Evolutionary conservation across 192 early-diverging fungal species (phyloP).

Genomic region (Linnemannia elongata): DNA sequence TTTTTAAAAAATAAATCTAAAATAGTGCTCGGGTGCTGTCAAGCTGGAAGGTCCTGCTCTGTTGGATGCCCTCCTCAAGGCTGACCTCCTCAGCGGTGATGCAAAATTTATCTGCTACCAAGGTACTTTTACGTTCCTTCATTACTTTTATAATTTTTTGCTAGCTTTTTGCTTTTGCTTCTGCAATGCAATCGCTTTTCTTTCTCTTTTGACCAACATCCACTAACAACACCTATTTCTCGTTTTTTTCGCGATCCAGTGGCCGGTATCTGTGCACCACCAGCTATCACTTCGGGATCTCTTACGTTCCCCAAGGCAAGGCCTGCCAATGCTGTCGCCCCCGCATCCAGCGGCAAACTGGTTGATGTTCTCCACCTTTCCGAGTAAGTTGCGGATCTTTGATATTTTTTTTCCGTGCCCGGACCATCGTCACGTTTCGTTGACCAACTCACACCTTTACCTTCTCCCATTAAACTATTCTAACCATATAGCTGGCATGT

Average conservation of each 20-base stretch:
- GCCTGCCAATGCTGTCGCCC: constrained; percentile 39
- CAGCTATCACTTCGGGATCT: constrained; percentile 39
- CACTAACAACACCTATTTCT: background rate
- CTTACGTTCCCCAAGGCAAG: constrained; percentile 62
- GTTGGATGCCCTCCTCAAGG: constrained; percentile 52
- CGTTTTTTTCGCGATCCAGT: background rate
- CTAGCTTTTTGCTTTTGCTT: background rate
- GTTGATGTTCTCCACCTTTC: constrained; percentile 64
- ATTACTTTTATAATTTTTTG: background rate
- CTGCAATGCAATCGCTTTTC: background rate
- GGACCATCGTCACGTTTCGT: background rate
- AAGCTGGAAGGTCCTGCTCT: constrained; percentile 57
- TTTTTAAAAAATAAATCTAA: background rate
- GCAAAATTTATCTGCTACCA: constrained; percentile 58
- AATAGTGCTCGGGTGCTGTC: constrained; percentile 59
- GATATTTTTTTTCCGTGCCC: too few species aligned
- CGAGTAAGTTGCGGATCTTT: constrained; percentile 56
- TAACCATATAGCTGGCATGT: constrained; percentile 33
- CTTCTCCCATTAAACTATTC: background rate
- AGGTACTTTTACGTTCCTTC: background rate
- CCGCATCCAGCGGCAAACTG: constrained; percentile 30
- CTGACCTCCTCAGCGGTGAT: constrained; percentile 32
- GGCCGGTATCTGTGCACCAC: constrained; percentile 57
- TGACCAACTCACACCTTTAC: background rate
- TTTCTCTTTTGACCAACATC: background rate